These are phyloP conservation scores for Aspergillus sojae DNA, from an alignment of 2,329 filamentous ascomycete species.

Conservation along the genomic window DNA sequence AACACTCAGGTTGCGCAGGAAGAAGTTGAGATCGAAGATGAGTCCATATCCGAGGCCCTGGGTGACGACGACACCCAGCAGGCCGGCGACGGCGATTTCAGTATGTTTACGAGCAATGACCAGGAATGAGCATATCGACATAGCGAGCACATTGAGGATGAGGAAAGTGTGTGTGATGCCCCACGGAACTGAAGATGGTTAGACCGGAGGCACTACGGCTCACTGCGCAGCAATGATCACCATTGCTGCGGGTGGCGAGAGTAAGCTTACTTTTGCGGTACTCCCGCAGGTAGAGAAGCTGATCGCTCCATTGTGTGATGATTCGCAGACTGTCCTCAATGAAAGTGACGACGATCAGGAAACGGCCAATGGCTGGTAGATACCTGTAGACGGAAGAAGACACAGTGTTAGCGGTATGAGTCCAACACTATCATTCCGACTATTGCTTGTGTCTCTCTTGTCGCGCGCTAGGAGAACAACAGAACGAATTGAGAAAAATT, in stretches of 20 bases:
- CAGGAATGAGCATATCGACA: slow-evolving; percentile 77
- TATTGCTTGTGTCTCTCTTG: background rate
- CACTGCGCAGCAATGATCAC: background rate
- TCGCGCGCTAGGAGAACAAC: background rate
- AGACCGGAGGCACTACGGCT: slow-evolving; percentile 14
- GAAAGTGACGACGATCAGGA: slow-evolving; percentile 97
- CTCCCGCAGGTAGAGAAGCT: slow-evolving; percentile 88
- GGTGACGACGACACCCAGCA: slow-evolving; percentile 86
- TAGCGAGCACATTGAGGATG: slow-evolving; percentile 83
- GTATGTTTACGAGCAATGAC: slow-evolving; percentile 93
- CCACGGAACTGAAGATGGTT: slow-evolving; percentile 67
- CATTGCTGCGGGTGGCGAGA: background rate
- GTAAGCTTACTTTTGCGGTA: slow-evolving; percentile 81
- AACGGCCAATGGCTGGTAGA: slow-evolving; percentile 91
- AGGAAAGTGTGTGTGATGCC: slow-evolving; percentile 94
- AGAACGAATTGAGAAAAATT: slow-evolving; percentile 2
- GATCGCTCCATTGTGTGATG: slow-evolving; percentile 95
- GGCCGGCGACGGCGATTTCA: slow-evolving; percentile 86
- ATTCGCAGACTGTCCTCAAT: slow-evolving; percentile 95
- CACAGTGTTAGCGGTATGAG: slow-evolving; percentile 31
- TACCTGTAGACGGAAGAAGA: slow-evolving; percentile 63
- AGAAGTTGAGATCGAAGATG: slow-evolving; percentile 99
- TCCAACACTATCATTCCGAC: slow-evolving; percentile 18
- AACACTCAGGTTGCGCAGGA: slow-evolving; percentile 96
- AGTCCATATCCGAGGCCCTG: slow-evolving; percentile 96